These are phyloP conservation scores for Trichoderma cornu-damae DNA, from an alignment of 2,329 filamentous ascomycete species.

Conservation along the genomic window DNA sequence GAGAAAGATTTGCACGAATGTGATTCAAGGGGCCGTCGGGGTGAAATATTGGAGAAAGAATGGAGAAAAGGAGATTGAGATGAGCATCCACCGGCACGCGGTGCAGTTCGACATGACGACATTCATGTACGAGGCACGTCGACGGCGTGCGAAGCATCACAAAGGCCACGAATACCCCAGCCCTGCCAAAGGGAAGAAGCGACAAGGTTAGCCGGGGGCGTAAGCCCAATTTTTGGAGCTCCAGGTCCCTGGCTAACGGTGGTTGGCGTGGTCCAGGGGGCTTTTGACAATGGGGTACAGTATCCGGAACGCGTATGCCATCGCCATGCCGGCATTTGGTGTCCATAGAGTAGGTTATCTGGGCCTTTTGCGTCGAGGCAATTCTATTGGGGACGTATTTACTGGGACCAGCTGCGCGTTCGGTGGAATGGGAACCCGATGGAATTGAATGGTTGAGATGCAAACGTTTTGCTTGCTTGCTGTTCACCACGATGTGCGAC, in stretches of 20 bases:
- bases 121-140: constrained; percentile 4
- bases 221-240: not conserved
- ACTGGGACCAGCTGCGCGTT: not conserved
- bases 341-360: not conserved
- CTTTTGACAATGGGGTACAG: constrained; percentile 13
- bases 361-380: not conserved
- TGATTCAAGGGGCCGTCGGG: not conserved
- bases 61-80: not conserved
- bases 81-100: not conserved
- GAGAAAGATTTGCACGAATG: not conserved
- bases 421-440: not conserved
- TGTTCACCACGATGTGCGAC: too few relatives aligned
- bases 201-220: constrained; percentile 6
- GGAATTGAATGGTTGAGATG: not conserved
- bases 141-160: not conserved
- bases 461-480: too few relatives aligned
- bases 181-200: not conserved
- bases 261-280: not conserved
- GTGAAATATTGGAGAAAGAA: not conserved
- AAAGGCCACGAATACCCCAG: not conserved
- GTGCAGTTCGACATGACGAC: not conserved
- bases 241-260: not conserved
- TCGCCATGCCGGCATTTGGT: not conserved
- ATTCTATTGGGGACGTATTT: not conserved
- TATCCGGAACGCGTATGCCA: constrained; percentile 15